A percentile compares a stretch with the other conserved stretches of the same genome.
phyloP scores from a whole-genome alignment of 768 basidiomycete genomes.

The Scleroderma citrinum region DNA sequence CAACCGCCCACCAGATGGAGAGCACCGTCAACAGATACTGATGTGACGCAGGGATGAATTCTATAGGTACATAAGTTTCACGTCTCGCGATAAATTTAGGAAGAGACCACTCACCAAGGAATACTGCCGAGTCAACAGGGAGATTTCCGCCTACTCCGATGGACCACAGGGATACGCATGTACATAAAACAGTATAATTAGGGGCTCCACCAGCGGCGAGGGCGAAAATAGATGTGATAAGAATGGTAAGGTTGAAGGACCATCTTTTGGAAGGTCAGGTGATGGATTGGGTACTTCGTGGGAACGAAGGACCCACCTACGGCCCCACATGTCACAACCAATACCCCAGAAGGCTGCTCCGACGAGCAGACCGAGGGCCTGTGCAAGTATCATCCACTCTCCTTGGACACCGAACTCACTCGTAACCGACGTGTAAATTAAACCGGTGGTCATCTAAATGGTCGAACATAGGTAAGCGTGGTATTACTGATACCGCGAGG shows the following conservation, averaged over 20 bases:
- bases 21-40: conserved; percentile 73
- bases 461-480: background rate
- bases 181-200: conserved; percentile 44
- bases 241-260: conserved; percentile 65
- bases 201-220: conserved; percentile 56
- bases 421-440: conserved; percentile 58
- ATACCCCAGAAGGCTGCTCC: conserved; percentile 68
- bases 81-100: background rate
- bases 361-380: conserved; percentile 65
- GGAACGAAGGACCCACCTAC: conserved; percentile 35
- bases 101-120: conserved; percentile 47
- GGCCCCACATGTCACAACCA: conserved; percentile 66
- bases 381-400: conserved; percentile 61
- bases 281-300: background rate
- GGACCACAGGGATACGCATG: conserved; percentile 53
- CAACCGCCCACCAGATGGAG: conserved; percentile 78
- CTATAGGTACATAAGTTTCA: conserved; percentile 24
- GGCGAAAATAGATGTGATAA: conserved; percentile 63
- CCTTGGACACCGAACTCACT: conserved; percentile 60
- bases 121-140: conserved; percentile 72
- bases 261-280: conserved; percentile 34
- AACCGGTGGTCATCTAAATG: conserved; percentile 53
- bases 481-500: background rate
- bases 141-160: conserved; percentile 69
- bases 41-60: conserved; percentile 65